A percentile compares a stretch with the other conserved stretches of the same genome.
These are phyloP conservation scores for Trametes cingulata DNA, from an alignment of 768 basidiomycete species.

Conservation along the genomic window DNA sequence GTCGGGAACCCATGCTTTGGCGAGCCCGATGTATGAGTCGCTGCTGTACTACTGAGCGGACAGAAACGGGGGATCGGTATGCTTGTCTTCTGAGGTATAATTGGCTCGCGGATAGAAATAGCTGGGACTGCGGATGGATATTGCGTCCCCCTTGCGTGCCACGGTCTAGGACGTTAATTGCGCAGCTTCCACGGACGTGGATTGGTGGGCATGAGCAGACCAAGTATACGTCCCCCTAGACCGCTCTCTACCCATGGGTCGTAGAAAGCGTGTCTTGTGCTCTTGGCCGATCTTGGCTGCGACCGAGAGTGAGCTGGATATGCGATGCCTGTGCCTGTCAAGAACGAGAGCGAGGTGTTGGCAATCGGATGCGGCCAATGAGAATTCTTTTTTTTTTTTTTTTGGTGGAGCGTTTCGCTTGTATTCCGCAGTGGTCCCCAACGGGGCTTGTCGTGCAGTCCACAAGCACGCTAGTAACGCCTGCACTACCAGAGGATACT, in stretches of 20 bases:
- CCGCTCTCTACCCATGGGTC: not conserved
- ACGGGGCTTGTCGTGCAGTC: too few species aligned
- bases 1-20: too few species aligned
- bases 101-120: not conserved
- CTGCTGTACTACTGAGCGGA: too few species aligned
- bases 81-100: not conserved
- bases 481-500: too few species aligned
- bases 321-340: not conserved
- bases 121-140: not conserved
- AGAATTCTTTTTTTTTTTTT: too few species aligned
- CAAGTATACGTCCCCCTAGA: not conserved
- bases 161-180: too few species aligned
- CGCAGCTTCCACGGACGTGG: not conserved
- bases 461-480: too few species aligned
- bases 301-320: not conserved
- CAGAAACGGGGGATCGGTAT: too few species aligned
- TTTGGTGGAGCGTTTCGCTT: too few species aligned
- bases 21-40: too few species aligned
- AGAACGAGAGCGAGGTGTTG: not conserved
- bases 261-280: not conserved
- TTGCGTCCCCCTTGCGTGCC: not conserved
- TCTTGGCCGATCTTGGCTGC: slow-evolving; percentile 12
- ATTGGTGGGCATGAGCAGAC: not conserved
- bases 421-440: too few species aligned
- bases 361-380: not conserved